These are phyloP conservation scores for Maudiozyma bulderi DNA, from an alignment of 805 yeast species.

Conservation along the genomic window DNA sequence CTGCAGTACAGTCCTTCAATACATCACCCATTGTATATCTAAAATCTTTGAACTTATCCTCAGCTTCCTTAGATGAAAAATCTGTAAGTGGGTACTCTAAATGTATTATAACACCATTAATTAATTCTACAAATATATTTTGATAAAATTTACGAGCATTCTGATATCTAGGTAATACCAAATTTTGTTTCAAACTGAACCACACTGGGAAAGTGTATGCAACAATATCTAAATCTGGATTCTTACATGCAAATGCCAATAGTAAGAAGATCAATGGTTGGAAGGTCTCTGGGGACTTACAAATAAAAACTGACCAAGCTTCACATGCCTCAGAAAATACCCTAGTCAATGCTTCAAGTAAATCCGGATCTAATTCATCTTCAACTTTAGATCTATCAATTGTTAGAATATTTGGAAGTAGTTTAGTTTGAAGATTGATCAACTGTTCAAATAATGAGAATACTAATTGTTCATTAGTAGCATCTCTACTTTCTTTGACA, in stretches of 20 bases:
- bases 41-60: conserved; percentile 87
- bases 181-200: conserved; percentile 68
- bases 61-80: conserved; percentile 69
- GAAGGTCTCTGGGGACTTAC: conserved; percentile 60
- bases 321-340: conserved; percentile 89
- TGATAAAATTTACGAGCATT: conserved; percentile 19
- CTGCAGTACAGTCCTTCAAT: conserved; percentile 89
- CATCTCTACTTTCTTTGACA: conserved; percentile 71
- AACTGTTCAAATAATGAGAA: conserved; percentile 61
- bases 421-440: conserved; percentile 45
- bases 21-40: conserved; percentile 97
- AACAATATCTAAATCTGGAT: conserved; percentile 79
- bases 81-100: conserved; percentile 60
- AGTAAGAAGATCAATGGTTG: conserved; percentile 65
- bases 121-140: conserved; percentile 18
- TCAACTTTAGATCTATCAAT: conserved; percentile 17
- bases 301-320: conserved; percentile 84
- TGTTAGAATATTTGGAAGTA: conserved; percentile 31
- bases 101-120: conserved; percentile 45
- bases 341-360: conserved; percentile 60
- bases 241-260: conserved; percentile 59
- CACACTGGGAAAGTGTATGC: conserved; percentile 89
- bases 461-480: conserved; percentile 52
- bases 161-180: conserved; percentile 26
- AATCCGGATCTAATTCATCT: conserved; percentile 47